phyloP scores from a whole-genome alignment of 768 basidiomycete species.

The Phaeotremella fagi region DNA sequence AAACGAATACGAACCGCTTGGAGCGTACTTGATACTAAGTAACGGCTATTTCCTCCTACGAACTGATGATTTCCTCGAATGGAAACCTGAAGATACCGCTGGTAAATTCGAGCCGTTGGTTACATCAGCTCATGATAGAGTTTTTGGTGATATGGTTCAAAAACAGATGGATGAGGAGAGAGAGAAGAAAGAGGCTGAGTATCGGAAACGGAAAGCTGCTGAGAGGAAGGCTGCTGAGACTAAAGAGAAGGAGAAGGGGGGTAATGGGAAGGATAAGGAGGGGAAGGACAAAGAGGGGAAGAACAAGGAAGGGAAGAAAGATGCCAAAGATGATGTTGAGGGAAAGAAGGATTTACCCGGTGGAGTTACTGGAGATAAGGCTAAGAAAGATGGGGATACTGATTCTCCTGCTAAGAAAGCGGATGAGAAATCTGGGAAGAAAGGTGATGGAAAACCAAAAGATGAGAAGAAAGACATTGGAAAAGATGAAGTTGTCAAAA shows the following conservation, averaged over 20 bases:
- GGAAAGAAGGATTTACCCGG: conserved; percentile 5
- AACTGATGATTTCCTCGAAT: conserved; percentile 18
- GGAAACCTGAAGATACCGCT: conserved; percentile 23
- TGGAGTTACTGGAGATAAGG: too few species aligned
- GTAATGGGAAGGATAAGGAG: conserved; percentile 9
- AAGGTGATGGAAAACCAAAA: too few species aligned
- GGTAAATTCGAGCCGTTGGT: conserved; percentile 32
- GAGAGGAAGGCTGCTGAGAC: conserved; percentile 24
- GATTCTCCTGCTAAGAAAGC: conserved; percentile 12
- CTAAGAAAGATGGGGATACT: conserved; percentile 3
- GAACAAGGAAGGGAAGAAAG: conserved; percentile 3
- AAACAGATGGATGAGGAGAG: conserved; percentile 20
- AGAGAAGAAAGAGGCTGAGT: conserved; percentile 36
- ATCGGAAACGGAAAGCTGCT: conserved; percentile 28
- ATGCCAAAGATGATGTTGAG: conserved; percentile 1
- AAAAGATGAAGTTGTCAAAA: too few species aligned
- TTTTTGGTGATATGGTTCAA: conserved; percentile 39
- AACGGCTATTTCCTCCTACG: conserved; percentile 34
- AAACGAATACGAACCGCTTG: conserved; percentile 11
- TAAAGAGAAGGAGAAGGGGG: conserved; percentile 13
- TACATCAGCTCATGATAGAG: conserved; percentile 28
- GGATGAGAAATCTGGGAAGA: conserved; percentile 17
- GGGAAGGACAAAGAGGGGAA: conserved; percentile 1
- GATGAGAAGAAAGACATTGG: too few species aligned
- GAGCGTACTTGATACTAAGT: conserved; percentile 21